A percentile compares a stretch with the other conserved stretches of the same genome.
Conservation (phyloP, 768 basidiomycete genomes). For the Pleurotus platypus region DNA sequence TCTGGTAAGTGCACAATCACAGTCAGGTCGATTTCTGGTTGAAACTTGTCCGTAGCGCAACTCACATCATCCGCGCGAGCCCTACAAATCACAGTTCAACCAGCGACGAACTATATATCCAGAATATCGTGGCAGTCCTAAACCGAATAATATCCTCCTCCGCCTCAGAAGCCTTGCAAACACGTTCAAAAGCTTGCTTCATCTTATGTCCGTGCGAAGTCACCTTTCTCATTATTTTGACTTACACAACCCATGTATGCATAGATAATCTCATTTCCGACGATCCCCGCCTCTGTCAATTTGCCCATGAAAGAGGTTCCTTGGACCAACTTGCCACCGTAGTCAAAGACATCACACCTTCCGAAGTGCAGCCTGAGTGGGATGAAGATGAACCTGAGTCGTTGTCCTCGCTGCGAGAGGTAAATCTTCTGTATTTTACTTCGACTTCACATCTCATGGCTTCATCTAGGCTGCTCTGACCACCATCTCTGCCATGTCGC, state of each 20-base stretch:
- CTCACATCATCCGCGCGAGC: slow-evolving; percentile 57
- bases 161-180: slow-evolving; percentile 34
- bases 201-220: slow-evolving; percentile 54
- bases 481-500: slow-evolving; percentile 65
- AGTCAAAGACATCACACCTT: slow-evolving; percentile 46
- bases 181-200: slow-evolving; percentile 68
- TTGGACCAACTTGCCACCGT: slow-evolving; percentile 51
- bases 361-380: slow-evolving; percentile 41
- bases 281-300: slow-evolving; percentile 59
- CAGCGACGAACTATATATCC: slow-evolving; percentile 41
- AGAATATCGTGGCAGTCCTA: slow-evolving; percentile 68
- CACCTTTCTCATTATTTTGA: neutral
- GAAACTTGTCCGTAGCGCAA: slow-evolving; percentile 37
- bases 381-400: slow-evolving; percentile 71
- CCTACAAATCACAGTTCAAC: slow-evolving; percentile 18
- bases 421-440: slow-evolving; percentile 19
- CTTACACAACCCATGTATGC: neutral
- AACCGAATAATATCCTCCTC: slow-evolving; percentile 49
- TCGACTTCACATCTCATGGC: neutral
- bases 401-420: slow-evolving; percentile 60
- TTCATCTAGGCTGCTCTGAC: slow-evolving; percentile 63
- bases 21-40: neutral
- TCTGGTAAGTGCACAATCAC: slow-evolving; percentile 45
- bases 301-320: slow-evolving; percentile 68
- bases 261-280: slow-evolving; percentile 70